A percentile compares a stretch with the other conserved stretches of the same genome.
These are phyloP conservation scores for Rhizopogon vinicolor DNA, from an alignment of 768 basidiomycete genomes.

Conservation along the genomic window DNA sequence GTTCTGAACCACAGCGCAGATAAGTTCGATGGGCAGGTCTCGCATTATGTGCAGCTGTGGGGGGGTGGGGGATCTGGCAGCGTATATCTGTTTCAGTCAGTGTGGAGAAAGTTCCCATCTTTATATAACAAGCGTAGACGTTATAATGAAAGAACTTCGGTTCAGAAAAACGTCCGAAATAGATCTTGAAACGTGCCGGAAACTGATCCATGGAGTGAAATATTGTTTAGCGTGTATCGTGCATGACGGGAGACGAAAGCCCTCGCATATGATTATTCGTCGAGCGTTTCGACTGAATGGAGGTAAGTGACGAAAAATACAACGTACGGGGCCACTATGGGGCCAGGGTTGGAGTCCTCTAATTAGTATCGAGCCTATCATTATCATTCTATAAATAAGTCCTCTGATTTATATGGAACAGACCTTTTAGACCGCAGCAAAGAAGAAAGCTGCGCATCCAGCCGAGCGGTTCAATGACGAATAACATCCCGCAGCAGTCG, in stretches of 20 bases:
- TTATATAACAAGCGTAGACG: not conserved
- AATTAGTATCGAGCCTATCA: not conserved
- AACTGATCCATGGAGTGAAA: no score
- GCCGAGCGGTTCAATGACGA: not conserved
- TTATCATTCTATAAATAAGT: not conserved
- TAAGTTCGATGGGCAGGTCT: slow-evolving; percentile 22
- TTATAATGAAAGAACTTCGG: not conserved
- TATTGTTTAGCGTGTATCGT: no score
- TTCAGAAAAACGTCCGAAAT: not conserved
- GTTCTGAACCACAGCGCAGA: slow-evolving; percentile 20
- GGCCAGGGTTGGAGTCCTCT: no score
- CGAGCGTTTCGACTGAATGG: not conserved
- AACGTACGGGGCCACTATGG: not conserved
- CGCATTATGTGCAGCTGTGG: slow-evolving; percentile 11
- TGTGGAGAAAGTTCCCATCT: not conserved
- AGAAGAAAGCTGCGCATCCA: not conserved
- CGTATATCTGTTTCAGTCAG: not conserved
- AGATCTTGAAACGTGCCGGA: not conserved
- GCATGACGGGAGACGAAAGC: not conserved
- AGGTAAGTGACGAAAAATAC: not conserved
- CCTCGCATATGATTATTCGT: not conserved
- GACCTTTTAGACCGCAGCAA: not conserved
- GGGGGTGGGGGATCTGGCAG: not conserved
- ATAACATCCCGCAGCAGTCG: no score
- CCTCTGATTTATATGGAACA: not conserved